These are phyloP conservation scores for Colletotrichum sp. DNA, from an alignment of 2,329 filamentous ascomycete genomes.

Conservation along the genomic window DNA sequence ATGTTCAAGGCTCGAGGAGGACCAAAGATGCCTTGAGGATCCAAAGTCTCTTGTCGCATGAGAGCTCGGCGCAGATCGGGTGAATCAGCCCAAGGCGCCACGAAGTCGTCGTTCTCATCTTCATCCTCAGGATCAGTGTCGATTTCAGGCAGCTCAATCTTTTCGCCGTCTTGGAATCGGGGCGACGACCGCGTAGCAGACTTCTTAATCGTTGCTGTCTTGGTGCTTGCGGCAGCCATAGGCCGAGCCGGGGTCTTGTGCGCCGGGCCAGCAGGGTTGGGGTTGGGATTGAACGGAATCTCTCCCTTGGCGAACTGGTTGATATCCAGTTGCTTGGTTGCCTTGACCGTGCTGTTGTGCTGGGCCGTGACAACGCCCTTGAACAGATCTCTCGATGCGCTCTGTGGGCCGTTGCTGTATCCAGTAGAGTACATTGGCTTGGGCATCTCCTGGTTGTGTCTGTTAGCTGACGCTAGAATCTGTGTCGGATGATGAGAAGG, in stretches of 20 bases:
- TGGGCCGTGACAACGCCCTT: slow-evolving; percentile 71
- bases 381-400: slow-evolving; percentile 62
- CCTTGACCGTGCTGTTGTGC: slow-evolving; percentile 68
- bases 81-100: slow-evolving; percentile 87
- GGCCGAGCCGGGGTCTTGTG: slow-evolving; percentile 75
- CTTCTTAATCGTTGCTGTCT: slow-evolving; percentile 61
- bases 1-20: slow-evolving; percentile 87
- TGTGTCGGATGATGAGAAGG: background rate
- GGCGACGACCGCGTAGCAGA: slow-evolving; percentile 74
- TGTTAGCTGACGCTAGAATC: background rate
- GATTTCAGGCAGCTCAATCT: slow-evolving; percentile 92
- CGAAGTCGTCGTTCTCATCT: slow-evolving; percentile 68
- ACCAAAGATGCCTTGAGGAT: slow-evolving; percentile 87
- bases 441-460: slow-evolving; percentile 56
- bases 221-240: slow-evolving; percentile 46
- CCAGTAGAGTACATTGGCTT: slow-evolving; percentile 67
- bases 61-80: slow-evolving; percentile 81
- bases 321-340: slow-evolving; percentile 78
- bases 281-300: slow-evolving; percentile 83
- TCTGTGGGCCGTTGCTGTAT: slow-evolving; percentile 64
- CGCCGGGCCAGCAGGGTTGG: slow-evolving; percentile 57
- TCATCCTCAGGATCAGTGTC: slow-evolving; percentile 93
- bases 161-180: slow-evolving; percentile 86
- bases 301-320: slow-evolving; percentile 87
- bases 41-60: slow-evolving; percentile 81